Evolutionary conservation across 257 asterid genomes (phyloP), one percentile per base, ranked within the genome.

Genomic region (Plantago elongata): DNA sequence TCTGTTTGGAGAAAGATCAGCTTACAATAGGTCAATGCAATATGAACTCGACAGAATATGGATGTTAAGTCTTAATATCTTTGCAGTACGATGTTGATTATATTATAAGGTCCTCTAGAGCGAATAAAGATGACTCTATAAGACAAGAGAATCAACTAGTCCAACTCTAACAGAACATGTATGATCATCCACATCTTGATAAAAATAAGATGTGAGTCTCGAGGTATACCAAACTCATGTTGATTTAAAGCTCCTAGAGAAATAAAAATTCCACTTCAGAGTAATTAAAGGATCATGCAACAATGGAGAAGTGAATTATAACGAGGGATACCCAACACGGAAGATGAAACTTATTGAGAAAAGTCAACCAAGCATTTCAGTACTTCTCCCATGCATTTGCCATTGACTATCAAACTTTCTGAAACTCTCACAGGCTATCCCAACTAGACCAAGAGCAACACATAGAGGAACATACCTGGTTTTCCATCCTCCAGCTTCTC

Each of bases 401-500:
- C 1, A 22, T 22, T 22, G 27, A 22, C 27, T 22, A 22, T 22
- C 27, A 22, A 22, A 22, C 27, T 22, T 22, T 1, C 27, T 22
- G 27, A 22, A 22, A 22, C 27, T 22, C 27, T 22, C 27, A 22
- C 27, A 22, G 27, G 27, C 27, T 22, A 22, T 22, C 27, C 27
- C 40, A 34, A 4, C 40, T 34, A 7, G 40, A 34, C 40, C 8
- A 13, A n/a, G 47, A 30, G 37, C n/a, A 57, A 57, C 13, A 8
- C 29, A 57, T 38, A 57, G 43, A 57, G 16, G 37, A 13, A 34
- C 13, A 64, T 83, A 87, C 96, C 97, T 72, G 84, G 89, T 79
- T 84, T 90, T 65, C 98, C 98, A 49, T 86, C 84, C 73, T 88
- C 96, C 49, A 90, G 98, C 76, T 84, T 84, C 75, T 90, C 98